These are phyloP conservation scores for Globisporangium nagaii DNA, from an alignment of 352 stramenopile species.

Conservation along the genomic window DNA sequence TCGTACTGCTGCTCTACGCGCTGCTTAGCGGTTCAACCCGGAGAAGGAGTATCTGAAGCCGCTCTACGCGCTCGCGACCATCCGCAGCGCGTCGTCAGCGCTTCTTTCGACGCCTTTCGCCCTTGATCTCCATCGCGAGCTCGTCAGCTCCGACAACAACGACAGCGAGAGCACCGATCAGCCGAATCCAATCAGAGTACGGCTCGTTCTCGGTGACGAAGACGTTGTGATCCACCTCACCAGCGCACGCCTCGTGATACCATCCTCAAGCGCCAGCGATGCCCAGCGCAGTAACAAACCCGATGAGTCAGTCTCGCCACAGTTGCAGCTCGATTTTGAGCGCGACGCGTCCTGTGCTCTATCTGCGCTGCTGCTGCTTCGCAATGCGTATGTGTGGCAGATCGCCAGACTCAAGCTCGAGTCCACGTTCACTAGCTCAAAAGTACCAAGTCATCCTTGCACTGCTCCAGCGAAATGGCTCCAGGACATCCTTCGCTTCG, in stretches of 20 bases:
- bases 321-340: slow-evolving; percentile 24
- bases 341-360: slow-evolving; percentile 33
- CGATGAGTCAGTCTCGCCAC: neutral
- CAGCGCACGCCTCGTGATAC: neutral
- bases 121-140: slow-evolving; percentile 11
- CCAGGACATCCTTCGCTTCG: slow-evolving; percentile 38
- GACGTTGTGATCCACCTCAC: slow-evolving; percentile 36
- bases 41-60: slow-evolving; percentile 45
- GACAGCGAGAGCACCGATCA: neutral
- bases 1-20: neutral
- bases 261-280: neutral
- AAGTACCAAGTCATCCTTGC: too few species aligned
- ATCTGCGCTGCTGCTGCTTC: slow-evolving; percentile 20
- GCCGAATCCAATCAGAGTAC: neutral
- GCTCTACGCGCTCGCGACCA: slow-evolving; percentile 33
- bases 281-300: neutral
- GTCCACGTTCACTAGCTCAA: neutral
- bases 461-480: slow-evolving; percentile 45
- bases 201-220: slow-evolving; percentile 31
- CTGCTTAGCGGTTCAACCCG: slow-evolving; percentile 31
- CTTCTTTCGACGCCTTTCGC: slow-evolving; percentile 25
- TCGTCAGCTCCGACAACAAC: slow-evolving; percentile 2
- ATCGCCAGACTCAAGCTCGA: slow-evolving; percentile 12
- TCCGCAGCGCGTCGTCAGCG: slow-evolving; percentile 20
- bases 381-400: slow-evolving; percentile 35